phyloP scores from a whole-genome alignment of 2,329 filamentous ascomycete species.

The Hymenoscyphus infarciens region DNA sequence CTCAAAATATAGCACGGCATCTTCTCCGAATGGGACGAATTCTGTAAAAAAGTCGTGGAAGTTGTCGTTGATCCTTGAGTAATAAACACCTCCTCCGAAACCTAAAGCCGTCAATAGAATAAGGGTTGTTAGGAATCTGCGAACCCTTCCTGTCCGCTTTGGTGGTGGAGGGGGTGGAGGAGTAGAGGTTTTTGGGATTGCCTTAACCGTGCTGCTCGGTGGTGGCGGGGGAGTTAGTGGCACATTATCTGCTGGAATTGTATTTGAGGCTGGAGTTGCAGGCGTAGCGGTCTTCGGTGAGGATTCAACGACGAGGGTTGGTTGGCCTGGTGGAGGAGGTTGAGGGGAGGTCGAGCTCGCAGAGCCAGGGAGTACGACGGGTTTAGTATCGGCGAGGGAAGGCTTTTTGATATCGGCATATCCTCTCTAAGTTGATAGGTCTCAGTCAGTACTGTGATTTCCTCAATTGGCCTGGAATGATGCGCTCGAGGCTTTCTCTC shows the following conservation, averaged over 20 bases:
- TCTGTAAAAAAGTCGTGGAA: slow-evolving; percentile 99
- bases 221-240: slow-evolving; percentile 41
- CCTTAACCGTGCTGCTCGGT: slow-evolving; percentile 36
- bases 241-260: slow-evolving; percentile 46
- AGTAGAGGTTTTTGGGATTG: slow-evolving; percentile 36
- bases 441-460: slow-evolving; percentile 20
- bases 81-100: slow-evolving; percentile 87
- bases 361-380: slow-evolving; percentile 51
- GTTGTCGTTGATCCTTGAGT: slow-evolving; percentile 90
- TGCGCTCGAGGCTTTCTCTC: slow-evolving; percentile 35
- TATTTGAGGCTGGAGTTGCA: slow-evolving; percentile 38
- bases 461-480: slow-evolving; percentile 8
- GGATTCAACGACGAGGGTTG: neutral
- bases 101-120: slow-evolving; percentile 71
- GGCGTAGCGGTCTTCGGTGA: slow-evolving; percentile 25
- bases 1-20: slow-evolving; percentile 91
- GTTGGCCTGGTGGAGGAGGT: slow-evolving; percentile 36
- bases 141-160: slow-evolving; percentile 62
- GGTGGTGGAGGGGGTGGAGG: slow-evolving; percentile 40
- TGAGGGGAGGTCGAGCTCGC: slow-evolving; percentile 36
- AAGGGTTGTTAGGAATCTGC: slow-evolving; percentile 71
- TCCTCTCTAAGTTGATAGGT: slow-evolving; percentile 45
- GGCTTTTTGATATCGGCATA: slow-evolving; percentile 55
- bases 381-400: slow-evolving; percentile 45
- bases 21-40: slow-evolving; percentile 91